Percentiles rank a stretch among this genome's conserved stretches.
Evolutionary conservation across 2,329 filamentous ascomycete genomes (phyloP).

Genomic region (Fusarium camptoceras): DNA sequence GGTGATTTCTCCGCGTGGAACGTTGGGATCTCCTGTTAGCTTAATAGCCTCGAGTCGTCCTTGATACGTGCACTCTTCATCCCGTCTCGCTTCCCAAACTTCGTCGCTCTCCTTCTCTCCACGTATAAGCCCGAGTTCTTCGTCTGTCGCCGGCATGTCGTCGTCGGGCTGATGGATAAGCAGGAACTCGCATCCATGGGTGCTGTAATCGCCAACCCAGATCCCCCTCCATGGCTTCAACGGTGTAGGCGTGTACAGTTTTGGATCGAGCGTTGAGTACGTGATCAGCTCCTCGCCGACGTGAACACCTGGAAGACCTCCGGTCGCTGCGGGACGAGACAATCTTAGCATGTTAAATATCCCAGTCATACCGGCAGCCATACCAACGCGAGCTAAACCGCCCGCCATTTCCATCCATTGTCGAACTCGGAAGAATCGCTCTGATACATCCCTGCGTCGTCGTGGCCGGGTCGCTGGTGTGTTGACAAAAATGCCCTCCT

Average conservation of each 20-base stretch:
- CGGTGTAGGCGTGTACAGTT: constrained; percentile 81
- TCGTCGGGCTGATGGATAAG: constrained; percentile 79
- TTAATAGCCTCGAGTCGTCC: constrained; percentile 87
- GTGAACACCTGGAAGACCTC: constrained; percentile 55
- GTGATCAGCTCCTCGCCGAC: constrained; percentile 70
- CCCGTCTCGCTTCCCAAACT: constrained; percentile 59
- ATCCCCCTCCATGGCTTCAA: constrained; percentile 89
- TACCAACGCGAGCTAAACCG: constrained; percentile 47
- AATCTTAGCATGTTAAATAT: constrained; percentile 33
- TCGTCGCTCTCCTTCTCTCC: constrained; percentile 57
- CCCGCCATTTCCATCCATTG: constrained; percentile 78
- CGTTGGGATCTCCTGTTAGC: constrained; percentile 89
- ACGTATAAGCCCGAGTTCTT: constrained; percentile 56
- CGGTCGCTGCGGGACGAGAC: constrained; percentile 23
- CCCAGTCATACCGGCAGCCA: constrained; percentile 41
- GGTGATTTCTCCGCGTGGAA: constrained; percentile 86
- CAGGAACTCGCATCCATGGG: constrained; percentile 90
- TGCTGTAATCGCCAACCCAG: constrained; percentile 91
- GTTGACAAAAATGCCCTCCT: constrained; percentile 39
- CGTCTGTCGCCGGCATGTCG: constrained; percentile 51
- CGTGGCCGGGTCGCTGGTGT: constrained; percentile 57
- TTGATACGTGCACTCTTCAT: constrained; percentile 64
- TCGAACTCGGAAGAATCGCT: constrained; percentile 78
- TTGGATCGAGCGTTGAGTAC: constrained; percentile 76
- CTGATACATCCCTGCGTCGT: constrained; percentile 69